phyloP scores from a whole-genome alignment of 2,329 filamentous ascomycete genomes.

The Ilyonectria robusta region DNA sequence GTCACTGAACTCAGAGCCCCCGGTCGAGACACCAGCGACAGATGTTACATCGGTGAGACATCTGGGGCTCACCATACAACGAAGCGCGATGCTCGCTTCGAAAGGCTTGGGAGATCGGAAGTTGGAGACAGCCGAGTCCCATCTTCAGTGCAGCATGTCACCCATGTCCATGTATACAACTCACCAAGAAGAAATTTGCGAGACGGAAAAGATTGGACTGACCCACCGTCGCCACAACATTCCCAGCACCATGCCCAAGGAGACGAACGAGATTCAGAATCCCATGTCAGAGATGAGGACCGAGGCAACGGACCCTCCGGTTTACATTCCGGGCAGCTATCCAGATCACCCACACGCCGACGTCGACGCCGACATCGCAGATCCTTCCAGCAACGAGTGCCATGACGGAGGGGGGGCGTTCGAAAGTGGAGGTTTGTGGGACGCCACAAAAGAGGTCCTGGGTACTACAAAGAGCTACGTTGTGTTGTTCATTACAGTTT shows the following conservation, averaged over 20 bases:
- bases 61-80: conserved; percentile 32
- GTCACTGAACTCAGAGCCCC: conserved; percentile 43
- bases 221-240: neutral
- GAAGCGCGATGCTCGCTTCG: conserved; percentile 24
- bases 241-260: neutral
- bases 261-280: conserved; percentile 13
- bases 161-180: conserved; percentile 46
- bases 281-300: conserved; percentile 9
- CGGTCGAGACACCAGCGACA: conserved; percentile 41
- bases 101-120: conserved; percentile 10
- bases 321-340: conserved; percentile 48
- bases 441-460: conserved; percentile 28
- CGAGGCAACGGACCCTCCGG: conserved; percentile 25
- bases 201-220: neutral
- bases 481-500: conserved; percentile 45
- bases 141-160: conserved; percentile 42
- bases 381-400: conserved; percentile 44
- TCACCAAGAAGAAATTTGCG: neutral
- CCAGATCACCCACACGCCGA: conserved; percentile 44
- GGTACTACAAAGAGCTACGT: conserved; percentile 19
- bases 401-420: neutral
- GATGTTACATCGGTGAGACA: conserved; percentile 49
- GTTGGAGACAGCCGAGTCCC: conserved; percentile 9
- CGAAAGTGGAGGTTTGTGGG: conserved; percentile 28
- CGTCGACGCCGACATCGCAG: conserved; percentile 46